A percentile compares a stretch with the other conserved stretches of the same genome.
Conservation (phyloP, 2,329 filamentous ascomycete species). For the Plectosphaerella sp. region DNA sequence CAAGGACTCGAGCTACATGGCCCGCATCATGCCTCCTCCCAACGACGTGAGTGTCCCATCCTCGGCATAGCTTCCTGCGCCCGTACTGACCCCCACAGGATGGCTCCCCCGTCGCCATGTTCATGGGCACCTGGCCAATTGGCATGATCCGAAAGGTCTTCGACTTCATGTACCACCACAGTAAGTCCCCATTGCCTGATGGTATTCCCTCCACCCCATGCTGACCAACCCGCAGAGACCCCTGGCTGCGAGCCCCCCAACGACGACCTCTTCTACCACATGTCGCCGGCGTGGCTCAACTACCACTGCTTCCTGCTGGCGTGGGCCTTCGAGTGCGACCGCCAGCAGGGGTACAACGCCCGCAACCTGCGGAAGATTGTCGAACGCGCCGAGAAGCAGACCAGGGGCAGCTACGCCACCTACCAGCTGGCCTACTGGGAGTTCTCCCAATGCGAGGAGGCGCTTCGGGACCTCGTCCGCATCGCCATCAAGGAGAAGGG, state of each 20-base stretch:
- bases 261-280: not conserved
- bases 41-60: conserved; percentile 15
- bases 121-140: not conserved
- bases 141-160: conserved; percentile 15
- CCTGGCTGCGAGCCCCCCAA: not conserved
- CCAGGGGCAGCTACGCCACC: not conserved
- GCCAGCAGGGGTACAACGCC: conserved; percentile 10
- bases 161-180: conserved; percentile 28
- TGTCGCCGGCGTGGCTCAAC: conserved; percentile 14
- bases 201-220: not conserved
- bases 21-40: conserved; percentile 21
- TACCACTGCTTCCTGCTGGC: conserved; percentile 26
- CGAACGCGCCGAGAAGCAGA: not conserved
- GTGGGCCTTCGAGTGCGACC: conserved; percentile 10
- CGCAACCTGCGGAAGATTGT: conserved; percentile 1
- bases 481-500: conserved; percentile 5
- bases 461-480: conserved; percentile 6
- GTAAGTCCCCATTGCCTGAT: conserved; percentile 15
- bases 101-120: conserved; percentile 14
- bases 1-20: conserved; percentile 27
- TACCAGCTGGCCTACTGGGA: conserved; percentile 6
- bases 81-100: conserved; percentile 15
- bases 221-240: not conserved
- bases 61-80: not conserved
- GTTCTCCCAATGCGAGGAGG: not conserved